These are phyloP conservation scores for Stagonosporopsis rhizophila DNA, from an alignment of 2,329 filamentous ascomycete species.

Conservation along the genomic window DNA sequence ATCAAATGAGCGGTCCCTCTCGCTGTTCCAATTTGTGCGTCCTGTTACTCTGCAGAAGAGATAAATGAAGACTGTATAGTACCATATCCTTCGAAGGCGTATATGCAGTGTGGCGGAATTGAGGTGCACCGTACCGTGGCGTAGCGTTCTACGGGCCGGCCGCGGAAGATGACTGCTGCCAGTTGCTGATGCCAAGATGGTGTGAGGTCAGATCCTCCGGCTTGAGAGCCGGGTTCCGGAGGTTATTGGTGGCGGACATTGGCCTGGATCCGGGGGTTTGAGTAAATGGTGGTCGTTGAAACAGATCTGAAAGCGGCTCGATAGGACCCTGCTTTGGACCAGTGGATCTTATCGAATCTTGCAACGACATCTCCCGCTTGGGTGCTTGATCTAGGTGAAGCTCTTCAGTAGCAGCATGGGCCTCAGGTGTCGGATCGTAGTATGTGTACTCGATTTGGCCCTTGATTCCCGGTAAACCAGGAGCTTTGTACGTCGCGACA, in stretches of 20 bases:
- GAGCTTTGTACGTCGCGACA: slow-evolving; percentile 63
- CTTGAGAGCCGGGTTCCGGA: neutral
- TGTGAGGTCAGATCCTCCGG: slow-evolving; percentile 1
- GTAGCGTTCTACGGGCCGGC: neutral
- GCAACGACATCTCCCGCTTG: slow-evolving; percentile 2
- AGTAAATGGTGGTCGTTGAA: neutral
- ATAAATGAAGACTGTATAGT: neutral
- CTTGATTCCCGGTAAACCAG: slow-evolving; percentile 57
- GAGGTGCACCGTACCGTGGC: neutral
- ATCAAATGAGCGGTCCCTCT: neutral
- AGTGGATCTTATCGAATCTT: neutral
- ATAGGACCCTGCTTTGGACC: neutral
- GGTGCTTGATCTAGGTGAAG: slow-evolving; percentile 9
- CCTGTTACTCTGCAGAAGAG: neutral
- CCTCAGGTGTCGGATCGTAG: slow-evolving; percentile 57
- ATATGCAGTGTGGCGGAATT: neutral
- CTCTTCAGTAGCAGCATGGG: neutral
- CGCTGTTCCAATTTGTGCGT: neutral
- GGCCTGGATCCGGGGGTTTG: neutral
- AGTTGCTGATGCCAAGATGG: slow-evolving; percentile 1
- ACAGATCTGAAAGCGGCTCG: neutral
- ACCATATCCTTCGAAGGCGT: neutral
- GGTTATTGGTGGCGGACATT: neutral
- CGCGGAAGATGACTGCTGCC: slow-evolving; percentile 4
- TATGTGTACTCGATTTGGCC: slow-evolving; percentile 60